Base-by-base conservation (phyloP, 305 asterid genomes). In the Fraxinus xanthoxyloides region DNA sequence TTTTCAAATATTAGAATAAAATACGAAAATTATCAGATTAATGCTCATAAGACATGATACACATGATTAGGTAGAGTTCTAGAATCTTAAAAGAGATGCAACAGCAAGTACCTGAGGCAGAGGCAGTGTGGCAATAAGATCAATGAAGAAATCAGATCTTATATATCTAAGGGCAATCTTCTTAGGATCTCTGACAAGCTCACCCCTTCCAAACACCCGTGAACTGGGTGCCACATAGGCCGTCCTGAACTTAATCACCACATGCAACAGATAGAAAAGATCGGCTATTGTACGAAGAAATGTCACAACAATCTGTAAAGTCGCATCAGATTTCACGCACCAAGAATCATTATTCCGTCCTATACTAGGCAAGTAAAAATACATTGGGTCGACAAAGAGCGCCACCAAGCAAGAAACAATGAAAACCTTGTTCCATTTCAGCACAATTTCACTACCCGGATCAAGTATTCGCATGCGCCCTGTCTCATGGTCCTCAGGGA, bases 191-290 rank as follows among this genome's bases (percentile, higher is more conserved):
- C 85, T 95, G 70, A 93, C 99, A 89, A 93, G 99, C 89, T 95
- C 99, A 80, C 99, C 99, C 91, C 95, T 91, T 56, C 99, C 99
- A 82, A 92, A 95, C 30, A 95, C 97, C 81, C 97, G 90, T 21
- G 99, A 91, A 86, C 96, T 93, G 1, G 99, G 99, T 0, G 98
- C 94, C 76, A 95, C 90, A 87, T 93, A 95, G n/a, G 97, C 99
- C 2, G 98, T 95, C 85, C 99, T 89, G 85, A 95, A 95, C 91
- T 95, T 95, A 76, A 93, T 89, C 78, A 89, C 80, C 36, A 95
- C 93, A 83, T 93, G 99, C 77, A 95, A 89, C 26, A 93, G 85
- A 87, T 95, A 95, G 89, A 95, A 93, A 79, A 92, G 79, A 85
- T 93, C 99, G 0, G 99, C 97, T 75, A 95, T 89, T 0, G 97